These are phyloP conservation scores for Aciculoconidium aculeatum DNA, from an alignment of 805 yeast genomes.

Conservation along the genomic window DNA sequence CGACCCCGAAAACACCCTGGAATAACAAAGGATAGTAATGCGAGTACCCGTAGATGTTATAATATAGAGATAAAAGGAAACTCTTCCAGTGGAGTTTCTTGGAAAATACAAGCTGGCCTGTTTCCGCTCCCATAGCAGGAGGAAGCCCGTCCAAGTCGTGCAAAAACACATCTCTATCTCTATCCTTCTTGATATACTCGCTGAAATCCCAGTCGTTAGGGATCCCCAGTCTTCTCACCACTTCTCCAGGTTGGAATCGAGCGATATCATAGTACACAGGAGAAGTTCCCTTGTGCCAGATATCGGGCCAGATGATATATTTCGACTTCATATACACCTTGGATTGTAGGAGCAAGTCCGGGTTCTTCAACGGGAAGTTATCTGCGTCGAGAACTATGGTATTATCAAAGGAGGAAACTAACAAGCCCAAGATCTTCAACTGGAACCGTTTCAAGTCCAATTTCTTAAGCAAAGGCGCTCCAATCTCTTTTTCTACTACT, in stretches of 20 bases:
- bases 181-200: conserved; percentile 4
- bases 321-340: conserved; percentile 24
- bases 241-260: conserved; percentile 18
- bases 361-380: conserved; percentile 31
- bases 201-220: conserved; percentile 16
- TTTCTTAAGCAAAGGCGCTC: conserved; percentile 32
- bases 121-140: conserved; percentile 35
- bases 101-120: conserved; percentile 34
- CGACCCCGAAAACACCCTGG: conserved; percentile 41
- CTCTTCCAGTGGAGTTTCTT: conserved; percentile 27
- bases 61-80: conserved; percentile 30
- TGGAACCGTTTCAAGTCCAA: conserved; percentile 25
- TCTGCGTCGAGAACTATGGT: conserved; percentile 36
- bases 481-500: conserved; percentile 32
- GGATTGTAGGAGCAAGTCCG: conserved; percentile 29
- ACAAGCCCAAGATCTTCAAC: conserved; percentile 30
- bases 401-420: conserved; percentile 31
- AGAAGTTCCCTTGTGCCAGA: conserved; percentile 37
- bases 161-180: conserved; percentile 11
- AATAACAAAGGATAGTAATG: conserved; percentile 32
- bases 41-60: conserved; percentile 32
- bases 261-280: conserved; percentile 33
- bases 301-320: conserved; percentile 36
- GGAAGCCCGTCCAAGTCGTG: conserved; percentile 27
- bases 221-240: conserved; percentile 20